Evolutionary conservation across 345 rosid genomes (phyloP), one percentile per base, ranked within the genome.

Genomic region (Melastoma malabathricum): DNA sequence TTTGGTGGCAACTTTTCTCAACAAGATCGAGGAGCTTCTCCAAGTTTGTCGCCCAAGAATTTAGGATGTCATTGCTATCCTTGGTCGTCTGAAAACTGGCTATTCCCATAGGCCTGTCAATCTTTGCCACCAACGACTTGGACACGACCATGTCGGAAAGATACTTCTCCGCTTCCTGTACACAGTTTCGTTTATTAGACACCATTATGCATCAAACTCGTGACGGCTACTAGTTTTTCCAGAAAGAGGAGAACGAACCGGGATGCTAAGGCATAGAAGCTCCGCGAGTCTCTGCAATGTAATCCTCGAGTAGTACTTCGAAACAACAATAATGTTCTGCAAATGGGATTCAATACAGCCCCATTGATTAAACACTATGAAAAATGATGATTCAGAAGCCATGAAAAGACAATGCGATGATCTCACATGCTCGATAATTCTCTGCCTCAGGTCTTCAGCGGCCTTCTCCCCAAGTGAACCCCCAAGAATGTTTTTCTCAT

Each of bases 121-220:
- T 87, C 75, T 88, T 93, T 15, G 97, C 95, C 57, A 83, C 77
- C 52, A 93, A 70, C 50, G 95, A 80, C 69, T 83, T 93, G 44
- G 94, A 88, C 52, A 93, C 99, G 2, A 93, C 99, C 99, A 93
- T 93, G 46, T 93, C 99, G 0, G 97, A 93, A 4, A 93, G 86
- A 73, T 88, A 83, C 82, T 83, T 93, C 82, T 90, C 98, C 34
- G 92, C 75, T 71, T 81, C 94, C 96, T 86, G 72, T 55, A 31
- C 12, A 15, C 38, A 43, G 20, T 20, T 15, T 51, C 43, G 9
- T 31, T 25, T 31, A 51, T 29, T 20, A 16, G 44, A 27, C 38
- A 20, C 16, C 38, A 16, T 3, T 51, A 20, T 31, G 31, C 15
- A 20, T 1, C 38, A 15, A 29, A 27, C 29, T 10, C 29, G 43